phyloP scores from a whole-genome alignment of 352 stramenopile genomes.

The Phytophthora macrochlamydospora region DNA sequence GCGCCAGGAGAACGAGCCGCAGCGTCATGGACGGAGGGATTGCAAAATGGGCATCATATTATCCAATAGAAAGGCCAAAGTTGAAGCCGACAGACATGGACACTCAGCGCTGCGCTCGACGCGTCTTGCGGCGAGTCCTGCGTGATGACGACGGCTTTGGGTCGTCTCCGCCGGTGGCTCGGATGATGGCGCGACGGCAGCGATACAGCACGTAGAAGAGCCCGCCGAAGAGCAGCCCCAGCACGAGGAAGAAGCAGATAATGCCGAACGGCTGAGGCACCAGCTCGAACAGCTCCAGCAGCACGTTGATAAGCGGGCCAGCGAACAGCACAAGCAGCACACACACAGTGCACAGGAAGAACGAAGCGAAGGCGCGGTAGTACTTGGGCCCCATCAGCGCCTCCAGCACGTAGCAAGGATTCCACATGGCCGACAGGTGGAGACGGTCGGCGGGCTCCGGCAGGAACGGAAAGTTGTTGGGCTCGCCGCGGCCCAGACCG shows the following conservation, averaged over 20 bases:
- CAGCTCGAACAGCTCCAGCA: slow-evolving; percentile 69
- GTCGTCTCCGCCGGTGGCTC: slow-evolving; percentile 18
- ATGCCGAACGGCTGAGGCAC: slow-evolving; percentile 63
- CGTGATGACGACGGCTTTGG: slow-evolving; percentile 15
- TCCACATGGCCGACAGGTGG: slow-evolving; percentile 83
- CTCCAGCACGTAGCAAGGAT: slow-evolving; percentile 81
- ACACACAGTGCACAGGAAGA: slow-evolving; percentile 60
- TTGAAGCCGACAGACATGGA: background rate
- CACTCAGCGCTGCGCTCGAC: slow-evolving; percentile 5
- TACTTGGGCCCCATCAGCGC: slow-evolving; percentile 77
- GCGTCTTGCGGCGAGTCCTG: slow-evolving; percentile 25
- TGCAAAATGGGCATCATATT: background rate
- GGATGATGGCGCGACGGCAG: slow-evolving; percentile 56
- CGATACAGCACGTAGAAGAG: slow-evolving; percentile 61
- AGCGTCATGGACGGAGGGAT: background rate
- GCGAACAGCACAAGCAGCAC: slow-evolving; percentile 68
- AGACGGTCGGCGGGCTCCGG: slow-evolving; percentile 75
- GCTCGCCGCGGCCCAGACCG: slow-evolving; percentile 75
- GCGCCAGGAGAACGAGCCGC: slow-evolving; percentile 8
- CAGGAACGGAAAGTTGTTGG: slow-evolving; percentile 82
- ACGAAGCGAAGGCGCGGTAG: slow-evolving; percentile 71
- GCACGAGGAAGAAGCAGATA: slow-evolving; percentile 55
- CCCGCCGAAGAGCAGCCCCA: slow-evolving; percentile 42
- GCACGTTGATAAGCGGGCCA: slow-evolving; percentile 74
- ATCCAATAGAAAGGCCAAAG: background rate